Evolutionary conservation across 306 rosid genomes (phyloP).

Genomic region (Pueraria montana): DNA sequence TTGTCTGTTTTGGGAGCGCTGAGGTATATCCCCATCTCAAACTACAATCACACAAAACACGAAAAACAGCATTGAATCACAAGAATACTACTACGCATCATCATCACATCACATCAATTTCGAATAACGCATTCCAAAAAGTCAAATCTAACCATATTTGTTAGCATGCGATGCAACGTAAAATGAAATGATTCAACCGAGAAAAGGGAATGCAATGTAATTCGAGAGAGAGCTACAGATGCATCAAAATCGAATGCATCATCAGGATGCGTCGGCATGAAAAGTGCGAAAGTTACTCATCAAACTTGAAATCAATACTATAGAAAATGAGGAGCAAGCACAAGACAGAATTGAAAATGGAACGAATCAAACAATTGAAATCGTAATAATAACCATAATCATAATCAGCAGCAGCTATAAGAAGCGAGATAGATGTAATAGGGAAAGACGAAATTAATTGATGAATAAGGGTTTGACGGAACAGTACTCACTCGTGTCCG

Average conservation of each 20-base stretch:
- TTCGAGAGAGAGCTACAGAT: background rate
- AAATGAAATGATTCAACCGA: no score
- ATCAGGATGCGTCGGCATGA: background rate
- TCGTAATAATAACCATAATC: background rate
- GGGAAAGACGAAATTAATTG: background rate
- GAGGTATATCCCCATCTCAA: conserved; percentile 85
- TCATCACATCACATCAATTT: conserved; percentile 42
- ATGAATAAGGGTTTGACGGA: conserved; percentile 44
- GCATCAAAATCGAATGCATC: conserved; percentile 29
- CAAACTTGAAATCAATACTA: background rate
- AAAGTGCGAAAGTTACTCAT: background rate
- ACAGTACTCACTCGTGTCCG: conserved; percentile 28
- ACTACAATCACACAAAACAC: conserved; percentile 43
- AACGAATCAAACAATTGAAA: background rate
- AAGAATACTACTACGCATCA: background rate
- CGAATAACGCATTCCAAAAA: background rate
- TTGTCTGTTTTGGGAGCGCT: conserved; percentile 93
- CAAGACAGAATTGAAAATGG: background rate
- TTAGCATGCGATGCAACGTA: conserved; percentile 13
- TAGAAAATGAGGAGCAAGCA: background rate
- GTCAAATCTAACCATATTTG: conserved; percentile 32
- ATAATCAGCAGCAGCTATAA: background rate
- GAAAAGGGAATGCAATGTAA: conserved; percentile 12
- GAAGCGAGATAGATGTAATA: background rate
- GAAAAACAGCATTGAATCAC: conserved; percentile 32